Evolutionary conservation across 495 filamentous ascomycete species (phyloP).

Genomic region (Xylaria nigripes): DNA sequence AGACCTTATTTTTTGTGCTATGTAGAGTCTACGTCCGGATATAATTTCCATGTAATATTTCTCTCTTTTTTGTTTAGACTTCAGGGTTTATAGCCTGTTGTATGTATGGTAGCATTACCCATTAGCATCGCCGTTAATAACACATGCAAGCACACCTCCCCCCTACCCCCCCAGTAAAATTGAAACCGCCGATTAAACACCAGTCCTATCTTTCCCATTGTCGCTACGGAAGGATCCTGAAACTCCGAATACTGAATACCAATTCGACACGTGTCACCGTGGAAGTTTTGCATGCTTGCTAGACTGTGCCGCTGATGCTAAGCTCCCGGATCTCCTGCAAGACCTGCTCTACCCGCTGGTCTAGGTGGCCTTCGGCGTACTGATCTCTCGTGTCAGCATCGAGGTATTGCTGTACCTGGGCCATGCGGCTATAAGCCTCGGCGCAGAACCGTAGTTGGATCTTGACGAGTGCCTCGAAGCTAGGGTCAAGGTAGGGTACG

Average conservation of each 20-base stretch:
- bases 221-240: slow-evolving; percentile 5
- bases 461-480: slow-evolving; percentile 95
- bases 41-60: background rate
- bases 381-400: slow-evolving; percentile 94
- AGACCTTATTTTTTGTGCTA: background rate
- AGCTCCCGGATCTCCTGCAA: slow-evolving; percentile 93
- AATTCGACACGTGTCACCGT: background rate
- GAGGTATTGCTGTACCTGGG: slow-evolving; percentile 97
- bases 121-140: background rate
- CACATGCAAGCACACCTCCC: background rate
- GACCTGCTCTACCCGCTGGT: slow-evolving; percentile 89
- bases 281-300: background rate
- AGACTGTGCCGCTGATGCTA: slow-evolving; percentile 69
- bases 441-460: slow-evolving; percentile 97
- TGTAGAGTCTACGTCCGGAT: background rate
- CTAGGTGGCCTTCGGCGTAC: slow-evolving; percentile 88
- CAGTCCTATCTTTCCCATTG: background rate
- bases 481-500: slow-evolving; percentile 92
- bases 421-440: slow-evolving; percentile 94
- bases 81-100: background rate
- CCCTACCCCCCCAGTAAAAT: too few species aligned
- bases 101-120: slow-evolving; percentile 4
- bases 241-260: slow-evolving; percentile 14
- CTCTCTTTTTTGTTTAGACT: background rate
- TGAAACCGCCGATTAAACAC: background rate